Evolutionary conservation across 805 yeast genomes (phyloP).

Genomic region (Pichia paraexigua): DNA sequence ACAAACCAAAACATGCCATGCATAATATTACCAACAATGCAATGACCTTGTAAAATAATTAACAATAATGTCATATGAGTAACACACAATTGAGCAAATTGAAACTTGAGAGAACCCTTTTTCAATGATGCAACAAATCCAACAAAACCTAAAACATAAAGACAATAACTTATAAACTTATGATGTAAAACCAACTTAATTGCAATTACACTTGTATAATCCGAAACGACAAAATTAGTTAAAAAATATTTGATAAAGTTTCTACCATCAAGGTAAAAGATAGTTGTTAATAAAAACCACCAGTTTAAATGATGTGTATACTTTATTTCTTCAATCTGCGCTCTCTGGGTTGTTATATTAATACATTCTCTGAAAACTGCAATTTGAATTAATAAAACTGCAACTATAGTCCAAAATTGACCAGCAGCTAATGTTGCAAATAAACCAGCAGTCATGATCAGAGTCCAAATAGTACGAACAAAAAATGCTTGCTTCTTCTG

Average conservation of each 20-base stretch:
- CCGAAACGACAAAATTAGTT: slow-evolving; percentile 22
- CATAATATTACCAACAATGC: slow-evolving; percentile 80
- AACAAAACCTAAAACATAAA: slow-evolving; percentile 82
- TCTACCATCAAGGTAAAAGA: slow-evolving; percentile 85
- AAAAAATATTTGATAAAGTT: slow-evolving; percentile 53
- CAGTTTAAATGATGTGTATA: slow-evolving; percentile 80
- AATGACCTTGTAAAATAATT: slow-evolving; percentile 90
- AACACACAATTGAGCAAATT: slow-evolving; percentile 86
- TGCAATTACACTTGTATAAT: slow-evolving; percentile 21
- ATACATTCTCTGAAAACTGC: slow-evolving; percentile 89
- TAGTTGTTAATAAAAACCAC: slow-evolving; percentile 84
- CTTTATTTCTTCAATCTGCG: slow-evolving; percentile 77
- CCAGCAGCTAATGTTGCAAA: slow-evolving; percentile 71
- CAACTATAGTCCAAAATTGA: slow-evolving; percentile 67
- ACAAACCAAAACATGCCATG: slow-evolving; percentile 93
- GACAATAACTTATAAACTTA: slow-evolving; percentile 71
- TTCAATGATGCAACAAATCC: slow-evolving; percentile 83
- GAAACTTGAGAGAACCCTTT: slow-evolving; percentile 84
- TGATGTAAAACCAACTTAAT: slow-evolving; percentile 48
- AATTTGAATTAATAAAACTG: slow-evolving; percentile 68
- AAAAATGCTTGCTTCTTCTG: slow-evolving; percentile 76
- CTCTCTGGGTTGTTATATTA: slow-evolving; percentile 65
- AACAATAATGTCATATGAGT: slow-evolving; percentile 89
- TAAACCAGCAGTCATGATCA: slow-evolving; percentile 79
- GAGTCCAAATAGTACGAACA: slow-evolving; percentile 86